These are phyloP conservation scores for Nakaseomyces uthaithaninus DNA, from an alignment of 1,139 yeast species.

Conservation along the genomic window DNA sequence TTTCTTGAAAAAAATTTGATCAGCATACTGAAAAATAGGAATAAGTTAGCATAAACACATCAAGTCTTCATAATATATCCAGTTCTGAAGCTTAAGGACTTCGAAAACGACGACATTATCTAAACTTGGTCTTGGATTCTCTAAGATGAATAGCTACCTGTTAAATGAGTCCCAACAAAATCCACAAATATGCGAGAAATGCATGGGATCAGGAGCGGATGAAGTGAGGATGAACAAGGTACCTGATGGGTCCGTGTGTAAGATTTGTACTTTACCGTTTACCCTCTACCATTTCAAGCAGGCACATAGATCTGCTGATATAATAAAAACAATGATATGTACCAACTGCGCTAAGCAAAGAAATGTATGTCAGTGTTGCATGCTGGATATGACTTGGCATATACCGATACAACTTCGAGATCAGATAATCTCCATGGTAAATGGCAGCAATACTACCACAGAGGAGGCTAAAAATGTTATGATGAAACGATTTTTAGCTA, in stretches of 20 bases:
- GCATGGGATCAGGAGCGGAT: slow-evolving; percentile 55
- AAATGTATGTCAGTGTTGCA: slow-evolving; percentile 83
- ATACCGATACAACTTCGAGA: slow-evolving; percentile 74
- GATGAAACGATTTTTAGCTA: slow-evolving; percentile 47
- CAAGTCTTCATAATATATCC: no score
- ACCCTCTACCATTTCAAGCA: slow-evolving; percentile 69
- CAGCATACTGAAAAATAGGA: no score
- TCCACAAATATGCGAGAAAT: slow-evolving; percentile 48
- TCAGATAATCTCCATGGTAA: slow-evolving; percentile 71
- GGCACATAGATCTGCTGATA: slow-evolving; percentile 33
- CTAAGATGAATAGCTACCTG: not conserved
- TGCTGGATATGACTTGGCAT: slow-evolving; percentile 72
- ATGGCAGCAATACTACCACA: slow-evolving; percentile 38
- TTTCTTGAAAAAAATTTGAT: no score
- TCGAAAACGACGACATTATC: no score
- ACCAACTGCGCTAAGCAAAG: slow-evolving; percentile 67
- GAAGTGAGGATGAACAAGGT: slow-evolving; percentile 67
- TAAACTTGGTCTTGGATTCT: no score
- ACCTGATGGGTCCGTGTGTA: slow-evolving; percentile 66
- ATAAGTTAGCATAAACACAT: no score
- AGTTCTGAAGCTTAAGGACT: no score
- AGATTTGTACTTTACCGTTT: slow-evolving; percentile 76
- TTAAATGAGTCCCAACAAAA: not conserved
- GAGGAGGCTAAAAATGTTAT: slow-evolving; percentile 43
- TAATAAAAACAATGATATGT: slow-evolving; percentile 42